Evolutionary conservation across 148 eudicot species (phyloP), one percentile per base, ranked within the genome.

Genomic region (Diospyros kaki): DNA sequence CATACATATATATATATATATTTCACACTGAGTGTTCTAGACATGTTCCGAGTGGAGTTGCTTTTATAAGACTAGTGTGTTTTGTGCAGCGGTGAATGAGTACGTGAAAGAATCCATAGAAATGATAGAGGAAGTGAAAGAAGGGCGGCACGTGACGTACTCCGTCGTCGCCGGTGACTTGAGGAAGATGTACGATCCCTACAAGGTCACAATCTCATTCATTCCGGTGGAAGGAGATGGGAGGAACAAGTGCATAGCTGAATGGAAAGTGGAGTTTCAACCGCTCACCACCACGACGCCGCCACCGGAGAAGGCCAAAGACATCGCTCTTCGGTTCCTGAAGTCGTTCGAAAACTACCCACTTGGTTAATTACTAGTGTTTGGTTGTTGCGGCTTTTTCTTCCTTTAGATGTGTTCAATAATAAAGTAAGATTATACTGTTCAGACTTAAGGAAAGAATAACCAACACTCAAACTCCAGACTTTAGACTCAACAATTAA

Each of bases 131-230:
- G 50, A 51, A 63, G 76, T 62, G 58, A 58, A 73, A 58, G 44
- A 0, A 2, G 76, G 76, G 45, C 56, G 58, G 41, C 2, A 6
- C 4, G 76, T 62, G 45, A 73, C 68, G 12, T 73, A 73, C 69
- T 62, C 68, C 51, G 76, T 73, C 38, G 59, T 73, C 11, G 66
- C 44, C 8, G 76, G 68, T 44, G 67, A 66, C 54, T 64, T 75
- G 54, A 75, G 58, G 59, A 68, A 43, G 64, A 75, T 75, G 77
- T 75, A 75, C 43, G 77, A 75, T 45, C 77, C 77, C 13, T 66
- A 75, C 64, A 75, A 39, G 56, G 77, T 75, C 53, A 75, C 64
- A 38, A 54, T 75, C 63, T 66, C 77, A 2, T 66, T 75, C 52
- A 65, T 44, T 56, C 77, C 71, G 9, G 58, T 75, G 4, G 54